Percentiles rank a stretch among this genome's conserved stretches.
phyloP scores from a whole-genome alignment of 768 basidiomycete species.

The Porphyrellus cyaneotinctus region DNA sequence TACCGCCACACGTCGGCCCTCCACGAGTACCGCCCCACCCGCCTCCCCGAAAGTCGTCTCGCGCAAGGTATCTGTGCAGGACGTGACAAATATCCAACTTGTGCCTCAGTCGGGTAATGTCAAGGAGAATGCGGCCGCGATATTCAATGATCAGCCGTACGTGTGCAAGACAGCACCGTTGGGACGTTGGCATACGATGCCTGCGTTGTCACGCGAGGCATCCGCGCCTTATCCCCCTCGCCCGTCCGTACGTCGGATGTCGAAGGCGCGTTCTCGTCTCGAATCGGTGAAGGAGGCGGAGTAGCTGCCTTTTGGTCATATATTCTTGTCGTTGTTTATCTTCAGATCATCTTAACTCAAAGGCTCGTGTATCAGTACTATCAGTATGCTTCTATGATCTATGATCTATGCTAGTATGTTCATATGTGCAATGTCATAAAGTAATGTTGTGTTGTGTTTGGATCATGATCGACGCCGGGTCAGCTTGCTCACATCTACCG shows the following conservation, averaged over 20 bases:
- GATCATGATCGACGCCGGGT: too few species aligned
- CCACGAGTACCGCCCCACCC: not conserved
- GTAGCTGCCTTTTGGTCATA: not conserved
- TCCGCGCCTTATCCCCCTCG: not conserved
- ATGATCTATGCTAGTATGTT: constrained; percentile 1
- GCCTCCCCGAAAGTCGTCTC: not conserved
- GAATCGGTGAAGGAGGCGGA: constrained; percentile 2
- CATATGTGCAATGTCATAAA: too few species aligned
- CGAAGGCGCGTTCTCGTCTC: not conserved
- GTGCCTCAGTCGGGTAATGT: not conserved
- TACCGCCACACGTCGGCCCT: not conserved
- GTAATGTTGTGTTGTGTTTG: too few species aligned
- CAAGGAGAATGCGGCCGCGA: constrained; percentile 1
- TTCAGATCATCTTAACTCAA: not conserved
- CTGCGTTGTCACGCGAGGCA: not conserved
- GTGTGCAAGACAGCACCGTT: not conserved
- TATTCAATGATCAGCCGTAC: constrained; percentile 1
- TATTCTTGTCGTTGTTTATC: not conserved
- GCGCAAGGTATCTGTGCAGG: not conserved
- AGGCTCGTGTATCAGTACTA: not conserved
- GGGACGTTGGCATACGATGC: constrained; percentile 19
- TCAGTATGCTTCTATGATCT: constrained; percentile 3
- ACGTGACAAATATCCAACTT: not conserved
- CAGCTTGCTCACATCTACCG: not conserved
- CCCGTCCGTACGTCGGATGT: not conserved